A percentile compares a stretch with the other conserved stretches of the same genome.
phyloP scores from a whole-genome alignment of 768 basidiomycete species.

The Candolleomyces aberdarensis region DNA sequence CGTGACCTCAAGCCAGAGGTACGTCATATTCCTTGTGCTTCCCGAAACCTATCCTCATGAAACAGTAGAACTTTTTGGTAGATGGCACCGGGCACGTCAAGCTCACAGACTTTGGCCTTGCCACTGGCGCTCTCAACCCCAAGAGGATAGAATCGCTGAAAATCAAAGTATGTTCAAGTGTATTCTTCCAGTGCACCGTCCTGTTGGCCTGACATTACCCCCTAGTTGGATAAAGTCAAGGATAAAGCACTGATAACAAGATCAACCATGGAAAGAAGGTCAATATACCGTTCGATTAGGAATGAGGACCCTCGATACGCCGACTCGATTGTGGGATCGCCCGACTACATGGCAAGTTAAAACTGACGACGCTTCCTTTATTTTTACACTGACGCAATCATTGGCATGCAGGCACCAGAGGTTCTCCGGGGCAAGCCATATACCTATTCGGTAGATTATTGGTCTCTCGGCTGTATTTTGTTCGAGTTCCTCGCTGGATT shows the following conservation, averaged over 20 bases:
- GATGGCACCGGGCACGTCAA: conserved; percentile 97
- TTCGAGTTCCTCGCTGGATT: conserved; percentile 98
- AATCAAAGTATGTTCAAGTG: conserved; percentile 61
- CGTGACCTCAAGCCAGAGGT: conserved; percentile 98
- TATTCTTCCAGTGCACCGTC: neutral
- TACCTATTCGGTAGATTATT: conserved; percentile 94
- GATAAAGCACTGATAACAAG: conserved; percentile 87
- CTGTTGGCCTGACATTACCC: neutral
- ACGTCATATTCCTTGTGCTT: conserved; percentile 14
- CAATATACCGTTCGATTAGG: conserved; percentile 90
- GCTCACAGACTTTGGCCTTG: conserved; percentile 95
- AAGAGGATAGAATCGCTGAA: conserved; percentile 92
- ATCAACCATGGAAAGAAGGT: conserved; percentile 91
- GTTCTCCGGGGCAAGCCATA: conserved; percentile 94
- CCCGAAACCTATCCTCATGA: neutral
- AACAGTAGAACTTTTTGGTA: conserved; percentile 86
- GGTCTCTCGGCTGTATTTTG: conserved; percentile 97
- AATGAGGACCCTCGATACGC: conserved; percentile 91
- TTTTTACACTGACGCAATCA: neutral
- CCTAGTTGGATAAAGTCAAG: conserved; percentile 92
- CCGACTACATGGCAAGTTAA: conserved; percentile 86
- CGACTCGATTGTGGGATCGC: conserved; percentile 96
- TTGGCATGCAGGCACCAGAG: conserved; percentile 59
- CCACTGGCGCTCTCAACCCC: conserved; percentile 94
- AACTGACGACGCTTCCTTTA: neutral